Evolutionary conservation across 1,284 basidiomycete species (phyloP).

Genomic region (Leccinum fallax): DNA sequence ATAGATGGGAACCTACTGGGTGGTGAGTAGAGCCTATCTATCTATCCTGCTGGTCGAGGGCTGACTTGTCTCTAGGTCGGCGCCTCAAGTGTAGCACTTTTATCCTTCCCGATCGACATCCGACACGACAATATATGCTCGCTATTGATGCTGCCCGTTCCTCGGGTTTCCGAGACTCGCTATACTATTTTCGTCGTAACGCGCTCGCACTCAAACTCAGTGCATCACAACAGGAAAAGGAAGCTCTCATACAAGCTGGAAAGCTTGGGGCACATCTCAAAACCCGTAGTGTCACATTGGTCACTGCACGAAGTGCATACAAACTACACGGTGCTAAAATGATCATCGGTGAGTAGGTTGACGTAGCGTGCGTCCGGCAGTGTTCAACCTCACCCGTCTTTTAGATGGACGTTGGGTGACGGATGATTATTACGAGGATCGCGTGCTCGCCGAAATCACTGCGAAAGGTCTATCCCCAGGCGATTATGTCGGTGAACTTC

Average conservation of each 20-base stretch:
- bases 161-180: constrained; percentile 93
- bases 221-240: constrained; percentile 86
- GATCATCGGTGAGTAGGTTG: constrained; percentile 66
- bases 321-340: constrained; percentile 94
- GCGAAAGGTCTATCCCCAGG: constrained; percentile 74
- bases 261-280: constrained; percentile 88
- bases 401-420: constrained; percentile 87
- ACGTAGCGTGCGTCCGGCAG: background rate
- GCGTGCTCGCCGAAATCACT: constrained; percentile 70
- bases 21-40: constrained; percentile 52
- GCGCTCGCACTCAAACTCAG: constrained; percentile 88
- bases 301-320: constrained; percentile 91
- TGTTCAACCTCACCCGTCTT: background rate
- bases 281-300: constrained; percentile 90
- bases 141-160: constrained; percentile 96
- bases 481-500: constrained; percentile 76
- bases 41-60: background rate
- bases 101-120: constrained; percentile 77
- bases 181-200: constrained; percentile 95
- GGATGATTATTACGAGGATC: constrained; percentile 95
- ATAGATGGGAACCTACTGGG: constrained; percentile 81
- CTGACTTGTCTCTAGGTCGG: constrained; percentile 55
- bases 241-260: constrained; percentile 85
- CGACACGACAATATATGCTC: constrained; percentile 88
- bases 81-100: constrained; percentile 91